These are phyloP conservation scores for Acidiella bohemica DNA, from an alignment of 495 filamentous ascomycete genomes.

Conservation along the genomic window DNA sequence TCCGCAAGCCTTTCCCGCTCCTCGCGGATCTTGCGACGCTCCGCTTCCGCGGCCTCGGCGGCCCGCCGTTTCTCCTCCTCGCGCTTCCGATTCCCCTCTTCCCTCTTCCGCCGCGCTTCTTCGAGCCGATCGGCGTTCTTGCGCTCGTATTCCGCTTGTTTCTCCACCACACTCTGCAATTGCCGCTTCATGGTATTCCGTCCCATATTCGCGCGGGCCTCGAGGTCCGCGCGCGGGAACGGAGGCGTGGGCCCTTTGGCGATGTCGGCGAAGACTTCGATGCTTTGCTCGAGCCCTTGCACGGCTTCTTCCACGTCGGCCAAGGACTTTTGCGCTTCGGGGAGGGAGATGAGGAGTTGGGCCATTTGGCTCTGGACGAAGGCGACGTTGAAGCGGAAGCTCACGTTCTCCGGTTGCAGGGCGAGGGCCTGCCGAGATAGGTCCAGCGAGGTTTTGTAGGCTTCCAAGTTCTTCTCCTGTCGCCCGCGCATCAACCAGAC, in stretches of 20 bases:
- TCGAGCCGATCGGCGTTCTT: conserved; percentile 76
- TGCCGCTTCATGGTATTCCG: conserved; percentile 85
- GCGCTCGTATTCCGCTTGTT: conserved; percentile 82
- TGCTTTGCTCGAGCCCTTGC: conserved; percentile 78
- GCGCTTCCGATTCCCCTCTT: conserved; percentile 58
- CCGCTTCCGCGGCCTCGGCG: conserved; percentile 52
- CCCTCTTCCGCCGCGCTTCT: conserved; percentile 57
- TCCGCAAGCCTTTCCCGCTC: conserved; percentile 70
- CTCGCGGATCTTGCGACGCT: conserved; percentile 62
- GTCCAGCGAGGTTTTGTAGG: conserved; percentile 77
- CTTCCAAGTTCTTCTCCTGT: conserved; percentile 58
- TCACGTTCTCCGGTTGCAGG: conserved; percentile 65
- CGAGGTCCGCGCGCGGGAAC: conserved; percentile 77
- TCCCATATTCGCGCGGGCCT: conserved; percentile 93
- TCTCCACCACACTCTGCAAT: conserved; percentile 67
- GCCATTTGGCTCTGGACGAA: conserved; percentile 94
- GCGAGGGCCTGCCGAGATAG: conserved; percentile 73
- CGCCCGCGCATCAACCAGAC: conserved; percentile 82
- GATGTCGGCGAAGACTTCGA: conserved; percentile 66
- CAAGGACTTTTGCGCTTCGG: conserved; percentile 60
- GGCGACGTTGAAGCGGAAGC: conserved; percentile 94
- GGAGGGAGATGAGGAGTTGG: conserved; percentile 58
- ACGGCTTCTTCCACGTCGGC: conserved; percentile 65
- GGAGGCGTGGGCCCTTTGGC: conserved; percentile 73
- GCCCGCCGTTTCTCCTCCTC: conserved; percentile 57